Evolutionary conservation across 345 rosid species (phyloP), one percentile per base, ranked within the genome.

Genomic region (Jatropha curcas): DNA sequence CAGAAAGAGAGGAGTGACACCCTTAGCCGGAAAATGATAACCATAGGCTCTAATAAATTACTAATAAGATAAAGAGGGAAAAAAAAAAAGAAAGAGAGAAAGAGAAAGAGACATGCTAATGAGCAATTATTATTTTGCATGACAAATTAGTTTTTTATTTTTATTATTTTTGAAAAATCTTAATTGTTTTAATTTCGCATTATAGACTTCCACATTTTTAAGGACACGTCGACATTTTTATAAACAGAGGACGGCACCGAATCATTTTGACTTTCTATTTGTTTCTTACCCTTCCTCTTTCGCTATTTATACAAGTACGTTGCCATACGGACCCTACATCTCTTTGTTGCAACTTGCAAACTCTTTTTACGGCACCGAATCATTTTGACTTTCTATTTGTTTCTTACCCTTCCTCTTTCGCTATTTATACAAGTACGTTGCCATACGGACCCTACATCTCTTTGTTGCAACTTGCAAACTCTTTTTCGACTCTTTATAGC

Each of bases 331-430:
- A 76, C 80, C 84, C 79, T 71, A 58, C 85, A 56, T 71, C 67
- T 37, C 13, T 30, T 34, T 33, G 22, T 60, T 37, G 12, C 50
- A 7, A 22, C 37, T 72, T 61, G 30, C 28, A 17, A 59, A 55
- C n/a, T n/a, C n/a, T n/a, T n/a, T n/a, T n/a, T n/a, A 83, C 96
- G 98, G 98, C 88, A 86, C 98, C 98, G 88, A 86, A 93, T 81
- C 87, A 70, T 55, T 13, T 41, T 9, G 11, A 41, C 61, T 55
- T 22, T 22, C 7, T 19, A 16, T n/a, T 16, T 28, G 50, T 24
- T 27, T 39, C 31, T 7, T 3, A 2, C 53, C 33, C 41, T 10
- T 25, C 35, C 37, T 30, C 60, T 24, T 41, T 12, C 37, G 24
- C 22, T 13, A 10, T 17, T n/a, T 89, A 86, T 80, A 71, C 64